phyloP scores from a whole-genome alignment of 345 rosid genomes.

The Leavenworthia alabamica region DNA sequence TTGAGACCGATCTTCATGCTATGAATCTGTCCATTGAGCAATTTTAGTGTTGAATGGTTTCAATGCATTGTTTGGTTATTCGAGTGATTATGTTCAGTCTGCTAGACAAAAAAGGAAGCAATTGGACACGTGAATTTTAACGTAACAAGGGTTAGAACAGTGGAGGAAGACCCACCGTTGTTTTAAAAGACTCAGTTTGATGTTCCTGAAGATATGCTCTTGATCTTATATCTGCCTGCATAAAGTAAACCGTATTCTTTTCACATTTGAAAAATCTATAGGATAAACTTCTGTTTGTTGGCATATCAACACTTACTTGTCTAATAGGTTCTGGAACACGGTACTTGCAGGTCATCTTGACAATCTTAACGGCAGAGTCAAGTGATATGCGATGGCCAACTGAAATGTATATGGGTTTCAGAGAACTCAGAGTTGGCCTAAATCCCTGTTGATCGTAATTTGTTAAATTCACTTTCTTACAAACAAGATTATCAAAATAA shows the following conservation, averaged over 20 bases:
- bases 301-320: conserved; percentile 44
- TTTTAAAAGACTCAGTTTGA: conserved; percentile 26
- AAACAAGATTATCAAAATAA: background rate
- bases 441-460: conserved; percentile 43
- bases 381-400: conserved; percentile 78
- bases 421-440: conserved; percentile 45
- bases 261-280: background rate
- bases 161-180: background rate
- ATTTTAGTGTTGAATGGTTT: background rate
- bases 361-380: conserved; percentile 51
- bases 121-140: conserved; percentile 9
- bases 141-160: background rate
- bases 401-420: conserved; percentile 73
- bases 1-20: background rate
- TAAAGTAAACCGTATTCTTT: background rate
- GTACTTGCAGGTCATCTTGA: conserved; percentile 62
- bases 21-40: background rate
- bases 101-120: background rate
- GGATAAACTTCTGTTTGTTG: background rate
- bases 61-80: background rate
- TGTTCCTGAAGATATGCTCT: conserved; percentile 51
- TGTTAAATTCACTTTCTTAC: conserved; percentile 1
- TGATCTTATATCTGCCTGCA: conserved; percentile 78
- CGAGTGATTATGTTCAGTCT: conserved; percentile 7
- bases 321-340: conserved; percentile 89